These are phyloP conservation scores for Tothia fuscella DNA, from an alignment of 2,329 filamentous ascomycete species.

Conservation along the genomic window DNA sequence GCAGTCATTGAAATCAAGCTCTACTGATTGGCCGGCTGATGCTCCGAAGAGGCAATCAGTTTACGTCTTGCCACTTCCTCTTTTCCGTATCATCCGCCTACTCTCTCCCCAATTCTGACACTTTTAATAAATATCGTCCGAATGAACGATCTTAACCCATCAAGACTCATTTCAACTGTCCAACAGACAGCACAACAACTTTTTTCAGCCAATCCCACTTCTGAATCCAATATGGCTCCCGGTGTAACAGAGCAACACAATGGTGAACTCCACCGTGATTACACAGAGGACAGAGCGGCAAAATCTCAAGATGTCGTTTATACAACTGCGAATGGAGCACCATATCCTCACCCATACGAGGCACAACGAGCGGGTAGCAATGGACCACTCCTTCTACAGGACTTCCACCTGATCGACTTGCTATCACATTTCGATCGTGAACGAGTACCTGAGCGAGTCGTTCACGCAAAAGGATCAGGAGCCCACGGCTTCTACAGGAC, in stretches of 20 bases:
- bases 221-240: not conserved
- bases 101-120: too few species aligned
- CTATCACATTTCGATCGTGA: slow-evolving; percentile 40
- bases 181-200: too few species aligned
- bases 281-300: slow-evolving; percentile 33
- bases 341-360: slow-evolving; percentile 47
- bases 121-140: too few species aligned
- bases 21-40: too few species aligned
- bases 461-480: slow-evolving; percentile 38
- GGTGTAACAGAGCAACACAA: not conserved
- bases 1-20: too few species aligned
- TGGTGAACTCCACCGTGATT: slow-evolving; percentile 25
- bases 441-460: slow-evolving; percentile 38
- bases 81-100: too few species aligned
- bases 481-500: slow-evolving; percentile 37
- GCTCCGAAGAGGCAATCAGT: too few species aligned
- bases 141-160: not conserved
- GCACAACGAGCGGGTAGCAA: slow-evolving; percentile 44
- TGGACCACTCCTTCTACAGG: slow-evolving; percentile 45
- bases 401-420: slow-evolving; percentile 38
- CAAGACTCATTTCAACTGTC: too few species aligned
- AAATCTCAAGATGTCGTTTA: slow-evolving; percentile 37
- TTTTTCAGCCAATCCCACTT: not conserved
- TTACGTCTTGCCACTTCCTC: too few species aligned
- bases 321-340: slow-evolving; percentile 44